Base-by-base conservation (phyloP, 192 early-diverging fungal species). In the Coemansia guatemalensis region DNA sequence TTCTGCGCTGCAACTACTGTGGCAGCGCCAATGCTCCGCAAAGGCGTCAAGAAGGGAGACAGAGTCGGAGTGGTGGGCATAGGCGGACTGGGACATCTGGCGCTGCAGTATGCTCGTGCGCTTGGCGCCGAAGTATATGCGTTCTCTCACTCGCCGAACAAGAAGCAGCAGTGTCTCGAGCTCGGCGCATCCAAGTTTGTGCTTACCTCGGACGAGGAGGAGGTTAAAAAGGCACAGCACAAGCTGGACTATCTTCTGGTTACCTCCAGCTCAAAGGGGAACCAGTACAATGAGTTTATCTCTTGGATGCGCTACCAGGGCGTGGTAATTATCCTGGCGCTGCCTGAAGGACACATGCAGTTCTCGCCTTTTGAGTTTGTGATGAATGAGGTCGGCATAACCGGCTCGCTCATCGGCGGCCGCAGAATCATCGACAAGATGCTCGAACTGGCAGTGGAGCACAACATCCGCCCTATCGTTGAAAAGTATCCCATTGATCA, bases 1-100 rank as follows among this genome's bases (percentile, higher is more conserved):
- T 83, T 94, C 65, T 94, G 93, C 69, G 92, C 92, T 14, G 93
- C 92, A 8, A 81, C 85, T 26, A 89, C 93, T 22, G 87, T 92
- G 2, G 94, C 86, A 66, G 75, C 80, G 2, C 87, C 92, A 2
- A 72, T 95, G 48, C 79, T 85, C 48, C 83, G 83, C 25, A 79
- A 85, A 48, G 74, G 81, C 26, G 69, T 89, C 21, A 84, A 78
- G 48, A 80, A 87, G 23, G 90, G 89, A 17, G 81, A 79, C 20
- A 72, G 81, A 1, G 85, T 93, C 18, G 92, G 86, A 9, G 73
- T 95, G 6, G 82, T 92, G 39, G 93, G 93, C 21, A 81, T 95
- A 24, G 93, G 93, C 18, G 91, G 91, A 24, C 75, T 94, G 8
- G 88, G 90, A 18, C 89, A 90, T 62, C 82, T 90, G 52, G 89